These are phyloP conservation scores for Candolleomyces aberdarensis DNA, from an alignment of 768 basidiomycete species.

Conservation along the genomic window DNA sequence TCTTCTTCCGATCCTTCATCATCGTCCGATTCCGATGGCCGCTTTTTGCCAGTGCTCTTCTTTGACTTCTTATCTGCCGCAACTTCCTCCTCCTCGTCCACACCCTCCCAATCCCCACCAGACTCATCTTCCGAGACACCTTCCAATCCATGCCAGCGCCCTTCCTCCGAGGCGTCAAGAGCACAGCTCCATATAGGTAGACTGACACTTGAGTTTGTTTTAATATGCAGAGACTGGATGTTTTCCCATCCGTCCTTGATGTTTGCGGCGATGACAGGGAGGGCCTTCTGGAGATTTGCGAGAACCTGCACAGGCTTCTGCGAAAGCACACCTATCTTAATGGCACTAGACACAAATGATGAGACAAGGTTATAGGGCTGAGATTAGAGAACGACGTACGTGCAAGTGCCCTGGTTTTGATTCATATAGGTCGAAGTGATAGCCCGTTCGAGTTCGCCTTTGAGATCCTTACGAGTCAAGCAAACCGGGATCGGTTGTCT, in stretches of 20 bases:
- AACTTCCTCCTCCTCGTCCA: conserved; percentile 13
- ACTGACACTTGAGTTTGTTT: conserved; percentile 78
- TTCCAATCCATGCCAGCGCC: conserved; percentile 55
- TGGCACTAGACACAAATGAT: conserved; percentile 47
- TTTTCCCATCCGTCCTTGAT: conserved; percentile 89
- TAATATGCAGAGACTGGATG: conserved; percentile 84
- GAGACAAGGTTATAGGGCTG: not conserved
- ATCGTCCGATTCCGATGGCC: conserved; percentile 33
- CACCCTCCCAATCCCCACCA: not conserved
- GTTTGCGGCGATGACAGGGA: conserved; percentile 68
- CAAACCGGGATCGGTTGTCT: conserved; percentile 97
- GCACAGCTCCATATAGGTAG: conserved; percentile 90
- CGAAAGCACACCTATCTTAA: conserved; percentile 76
- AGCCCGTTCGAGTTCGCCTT: conserved; percentile 88
- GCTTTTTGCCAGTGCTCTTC: conserved; percentile 23
- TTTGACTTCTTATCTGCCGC: conserved; percentile 13
- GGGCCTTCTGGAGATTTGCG: conserved; percentile 72
- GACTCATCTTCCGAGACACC: conserved; percentile 16
- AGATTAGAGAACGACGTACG: conserved; percentile 51
- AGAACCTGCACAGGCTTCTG: conserved; percentile 73
- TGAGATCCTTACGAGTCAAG: conserved; percentile 84
- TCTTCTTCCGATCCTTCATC: conserved; percentile 31
- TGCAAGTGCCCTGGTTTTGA: conserved; percentile 90
- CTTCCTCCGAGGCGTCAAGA: conserved; percentile 57
- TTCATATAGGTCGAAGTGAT: conserved; percentile 95